Conservation (phyloP, 169 alveolate genomes). For the Plasmodium gallinaceum region DNA sequence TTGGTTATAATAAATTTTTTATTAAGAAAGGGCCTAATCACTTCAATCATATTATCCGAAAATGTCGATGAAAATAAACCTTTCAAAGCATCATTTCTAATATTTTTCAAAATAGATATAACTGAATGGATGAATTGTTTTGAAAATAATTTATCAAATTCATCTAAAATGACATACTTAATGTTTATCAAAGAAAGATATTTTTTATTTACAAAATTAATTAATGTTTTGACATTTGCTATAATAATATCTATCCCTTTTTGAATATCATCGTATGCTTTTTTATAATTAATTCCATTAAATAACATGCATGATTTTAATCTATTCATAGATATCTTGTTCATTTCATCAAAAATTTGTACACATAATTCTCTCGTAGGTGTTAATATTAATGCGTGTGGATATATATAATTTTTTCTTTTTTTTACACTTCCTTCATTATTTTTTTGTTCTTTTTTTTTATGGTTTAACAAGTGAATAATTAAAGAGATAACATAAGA, state of each 20-base stretch:
- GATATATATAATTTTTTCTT: not conserved
- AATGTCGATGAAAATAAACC: slow-evolving; percentile 61
- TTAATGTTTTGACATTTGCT: slow-evolving; percentile 70
- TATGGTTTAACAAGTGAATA: slow-evolving; percentile 90
- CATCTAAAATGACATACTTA: slow-evolving; percentile 70
- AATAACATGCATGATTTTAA: slow-evolving; percentile 43
- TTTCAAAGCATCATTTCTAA: slow-evolving; percentile 51
- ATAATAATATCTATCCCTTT: slow-evolving; percentile 56
- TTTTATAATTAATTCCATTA: slow-evolving; percentile 59
- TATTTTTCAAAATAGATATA: slow-evolving; percentile 44
- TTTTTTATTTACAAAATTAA: slow-evolving; percentile 61
- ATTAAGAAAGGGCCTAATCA: slow-evolving; percentile 34
- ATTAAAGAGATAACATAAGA: slow-evolving; percentile 94
- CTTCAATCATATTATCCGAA: slow-evolving; percentile 35
- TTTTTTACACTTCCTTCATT: not conserved
- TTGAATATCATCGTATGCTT: slow-evolving; percentile 56
- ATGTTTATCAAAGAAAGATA: slow-evolving; percentile 22
- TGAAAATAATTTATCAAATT: slow-evolving; percentile 64
- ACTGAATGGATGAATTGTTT: slow-evolving; percentile 50
- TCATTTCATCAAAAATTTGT: slow-evolving; percentile 86
- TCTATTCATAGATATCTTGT: slow-evolving; percentile 35
- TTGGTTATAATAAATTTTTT: slow-evolving; percentile 44
- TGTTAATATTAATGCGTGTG: slow-evolving; percentile 85
- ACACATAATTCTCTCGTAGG: slow-evolving; percentile 94
- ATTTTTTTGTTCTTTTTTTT: slow-evolving; percentile 62